These are phyloP conservation scores for Diaporthe ampelina DNA, from an alignment of 2,329 filamentous ascomycete species.

Conservation along the genomic window DNA sequence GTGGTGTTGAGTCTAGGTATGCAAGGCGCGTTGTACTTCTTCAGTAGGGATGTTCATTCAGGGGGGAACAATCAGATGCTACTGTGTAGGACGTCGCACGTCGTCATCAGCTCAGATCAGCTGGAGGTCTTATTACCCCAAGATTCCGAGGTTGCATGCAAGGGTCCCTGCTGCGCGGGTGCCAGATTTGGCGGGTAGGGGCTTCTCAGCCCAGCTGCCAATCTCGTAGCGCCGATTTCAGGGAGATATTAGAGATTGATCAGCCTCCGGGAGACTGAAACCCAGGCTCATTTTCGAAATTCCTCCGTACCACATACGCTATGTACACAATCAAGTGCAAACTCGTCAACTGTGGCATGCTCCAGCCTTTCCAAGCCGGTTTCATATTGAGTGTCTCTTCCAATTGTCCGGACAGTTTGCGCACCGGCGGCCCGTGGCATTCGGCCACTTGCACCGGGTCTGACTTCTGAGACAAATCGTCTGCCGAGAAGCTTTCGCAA, in stretches of 20 bases:
- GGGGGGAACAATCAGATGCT: constrained; percentile 13
- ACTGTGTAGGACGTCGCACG: neutral
- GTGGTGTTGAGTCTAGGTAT: constrained; percentile 3
- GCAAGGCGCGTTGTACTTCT: constrained; percentile 12
- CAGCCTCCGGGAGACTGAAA: constrained; percentile 26
- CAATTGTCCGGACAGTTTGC: constrained; percentile 24
- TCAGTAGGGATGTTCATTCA: constrained; percentile 20
- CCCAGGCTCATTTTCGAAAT: constrained; percentile 31
- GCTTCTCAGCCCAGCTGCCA: constrained; percentile 34
- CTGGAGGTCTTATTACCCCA: constrained; percentile 19
- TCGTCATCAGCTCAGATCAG: constrained; percentile 28
- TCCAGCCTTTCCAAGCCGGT: constrained; percentile 29
- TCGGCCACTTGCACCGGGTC: constrained; percentile 27
- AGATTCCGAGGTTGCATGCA: constrained; percentile 24
- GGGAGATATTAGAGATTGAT: constrained; percentile 2
- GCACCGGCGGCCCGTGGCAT: constrained; percentile 35
- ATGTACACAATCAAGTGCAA: constrained; percentile 33
- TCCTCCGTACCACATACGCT: constrained; percentile 26
- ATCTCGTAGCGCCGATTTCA: constrained; percentile 33
- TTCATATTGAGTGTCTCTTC: constrained; percentile 32
- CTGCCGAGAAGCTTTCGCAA: constrained; percentile 21
- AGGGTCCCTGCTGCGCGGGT: constrained; percentile 30
- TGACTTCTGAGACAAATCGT: constrained; percentile 20
- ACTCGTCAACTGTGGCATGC: constrained; percentile 19
- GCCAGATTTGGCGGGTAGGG: constrained; percentile 33